Evolutionary conservation across 495 filamentous ascomycete genomes (phyloP).

Genomic region (Immersiella caudata): DNA sequence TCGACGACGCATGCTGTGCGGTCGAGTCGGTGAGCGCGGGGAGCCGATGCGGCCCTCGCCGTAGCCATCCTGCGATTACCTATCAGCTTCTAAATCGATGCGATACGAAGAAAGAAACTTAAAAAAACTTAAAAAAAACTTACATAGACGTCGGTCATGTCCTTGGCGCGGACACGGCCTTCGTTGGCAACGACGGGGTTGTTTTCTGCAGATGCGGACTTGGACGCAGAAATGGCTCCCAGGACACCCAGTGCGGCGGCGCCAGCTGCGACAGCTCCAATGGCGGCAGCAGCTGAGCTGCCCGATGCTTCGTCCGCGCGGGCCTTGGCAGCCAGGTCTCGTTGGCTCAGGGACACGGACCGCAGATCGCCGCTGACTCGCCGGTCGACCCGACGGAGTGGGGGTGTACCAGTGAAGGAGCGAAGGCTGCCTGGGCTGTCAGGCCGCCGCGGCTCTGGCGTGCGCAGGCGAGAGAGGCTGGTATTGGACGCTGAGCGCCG

Average conservation of each 20-base stretch:
- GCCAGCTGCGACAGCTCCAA: conserved; percentile 26
- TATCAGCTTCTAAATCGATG: conserved; percentile 14
- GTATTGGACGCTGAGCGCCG: conserved; percentile 49
- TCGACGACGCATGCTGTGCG: conserved; percentile 90
- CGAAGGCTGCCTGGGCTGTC: conserved; percentile 60
- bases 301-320: conserved; percentile 12
- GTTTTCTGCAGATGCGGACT: conserved; percentile 52
- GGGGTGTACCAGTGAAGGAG: conserved; percentile 58
- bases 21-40: conserved; percentile 90
- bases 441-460: conserved; percentile 63
- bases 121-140: conserved; percentile 48
- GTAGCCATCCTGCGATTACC: conserved; percentile 76
- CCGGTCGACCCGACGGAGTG: conserved; percentile 71
- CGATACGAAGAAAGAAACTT: no score
- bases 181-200: conserved; percentile 75
- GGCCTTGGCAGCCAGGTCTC: conserved; percentile 35
- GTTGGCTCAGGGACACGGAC: conserved; percentile 68
- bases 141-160: conserved; percentile 94
- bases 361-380: conserved; percentile 80
- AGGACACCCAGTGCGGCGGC: conserved; percentile 42
- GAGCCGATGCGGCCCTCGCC: conserved; percentile 86
- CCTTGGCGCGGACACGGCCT: conserved; percentile 78
- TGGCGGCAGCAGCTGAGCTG: conserved; percentile 3
- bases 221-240: conserved; percentile 35
- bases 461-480: conserved; percentile 56